These are phyloP conservation scores for Boeremia exigua DNA, from an alignment of 2,329 filamentous ascomycete species.

Conservation along the genomic window DNA sequence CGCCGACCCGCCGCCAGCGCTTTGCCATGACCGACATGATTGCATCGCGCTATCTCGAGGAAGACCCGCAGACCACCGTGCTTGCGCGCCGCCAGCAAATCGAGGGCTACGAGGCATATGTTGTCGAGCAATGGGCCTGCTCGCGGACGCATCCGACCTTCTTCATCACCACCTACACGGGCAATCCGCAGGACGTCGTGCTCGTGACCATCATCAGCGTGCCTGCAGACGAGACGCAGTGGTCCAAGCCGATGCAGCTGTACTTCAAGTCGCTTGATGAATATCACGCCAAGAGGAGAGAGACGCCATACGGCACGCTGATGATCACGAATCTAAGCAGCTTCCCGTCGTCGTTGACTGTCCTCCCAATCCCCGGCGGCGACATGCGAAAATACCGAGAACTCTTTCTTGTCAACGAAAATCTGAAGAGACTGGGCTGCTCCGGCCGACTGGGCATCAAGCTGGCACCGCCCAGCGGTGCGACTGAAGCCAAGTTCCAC, in stretches of 20 bases:
- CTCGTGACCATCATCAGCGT: slow-evolving; percentile 81
- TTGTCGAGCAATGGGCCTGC: slow-evolving; percentile 98
- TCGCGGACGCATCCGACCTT: slow-evolving; percentile 89
- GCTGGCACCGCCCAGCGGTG: slow-evolving; percentile 75
- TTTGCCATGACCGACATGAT: slow-evolving; percentile 71
- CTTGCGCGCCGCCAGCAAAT: slow-evolving; percentile 74
- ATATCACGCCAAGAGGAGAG: slow-evolving; percentile 82
- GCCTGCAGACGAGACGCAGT: slow-evolving; percentile 77
- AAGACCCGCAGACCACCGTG: slow-evolving; percentile 77
- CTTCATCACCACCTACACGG: slow-evolving; percentile 91
- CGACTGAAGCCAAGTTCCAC: slow-evolving; percentile 88
- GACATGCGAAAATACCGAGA: slow-evolving; percentile 81
- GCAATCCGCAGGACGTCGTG: slow-evolving; percentile 79
- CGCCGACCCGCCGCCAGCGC: slow-evolving; percentile 55
- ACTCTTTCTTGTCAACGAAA: slow-evolving; percentile 91
- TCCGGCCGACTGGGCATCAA: slow-evolving; percentile 88
- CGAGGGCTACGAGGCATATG: slow-evolving; percentile 86
- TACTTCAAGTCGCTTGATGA: slow-evolving; percentile 88
- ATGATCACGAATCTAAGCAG: slow-evolving; percentile 94
- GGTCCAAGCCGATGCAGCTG: slow-evolving; percentile 78
- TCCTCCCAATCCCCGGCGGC: slow-evolving; percentile 88
- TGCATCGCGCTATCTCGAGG: slow-evolving; percentile 76
- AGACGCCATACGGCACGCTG: slow-evolving; percentile 80
- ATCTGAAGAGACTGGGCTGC: slow-evolving; percentile 90
- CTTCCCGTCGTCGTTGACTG: slow-evolving; percentile 89